Evolutionary conservation across 805 yeast genomes (phyloP).

Genomic region (Naumovozyma dairenensis): DNA sequence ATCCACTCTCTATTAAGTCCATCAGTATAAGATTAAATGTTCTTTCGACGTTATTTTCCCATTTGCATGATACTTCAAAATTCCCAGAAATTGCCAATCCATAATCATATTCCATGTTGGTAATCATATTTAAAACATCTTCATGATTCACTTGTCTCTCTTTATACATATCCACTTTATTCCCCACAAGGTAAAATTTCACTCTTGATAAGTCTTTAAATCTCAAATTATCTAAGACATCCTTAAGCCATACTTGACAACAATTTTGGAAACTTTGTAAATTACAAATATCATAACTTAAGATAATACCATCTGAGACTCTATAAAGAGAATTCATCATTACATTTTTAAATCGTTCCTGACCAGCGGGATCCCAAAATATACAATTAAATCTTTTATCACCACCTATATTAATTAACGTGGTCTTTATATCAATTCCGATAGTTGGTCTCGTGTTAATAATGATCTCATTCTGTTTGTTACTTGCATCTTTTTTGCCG

Average conservation of each 20-base stretch:
- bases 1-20: constrained; percentile 33
- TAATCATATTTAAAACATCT: constrained; percentile 29
- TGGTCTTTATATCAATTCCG: constrained; percentile 39
- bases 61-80: constrained; percentile 40
- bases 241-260: constrained; percentile 34
- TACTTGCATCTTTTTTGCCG: too few species aligned
- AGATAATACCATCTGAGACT: constrained; percentile 37
- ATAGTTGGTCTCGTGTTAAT: constrained; percentile 34
- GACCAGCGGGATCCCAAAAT: constrained; percentile 45
- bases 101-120: constrained; percentile 24
- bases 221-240: constrained; percentile 30
- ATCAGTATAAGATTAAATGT: constrained; percentile 32
- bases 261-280: constrained; percentile 30
- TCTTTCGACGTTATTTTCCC: constrained; percentile 31
- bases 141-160: constrained; percentile 32
- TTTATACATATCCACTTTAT: constrained; percentile 32
- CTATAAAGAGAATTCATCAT: constrained; percentile 36
- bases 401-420: constrained; percentile 30
- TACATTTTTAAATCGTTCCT: constrained; percentile 38
- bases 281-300: constrained; percentile 38
- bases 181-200: constrained; percentile 38
- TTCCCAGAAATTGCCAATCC: constrained; percentile 32
- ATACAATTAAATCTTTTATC: constrained; percentile 36
- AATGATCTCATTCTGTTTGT: too few species aligned
- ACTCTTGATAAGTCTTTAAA: constrained; percentile 23